Evolutionary conservation across 2,329 filamentous ascomycete species (phyloP), one percentile per base, ranked within the genome.

Genomic region (Cadophora malorum): DNA sequence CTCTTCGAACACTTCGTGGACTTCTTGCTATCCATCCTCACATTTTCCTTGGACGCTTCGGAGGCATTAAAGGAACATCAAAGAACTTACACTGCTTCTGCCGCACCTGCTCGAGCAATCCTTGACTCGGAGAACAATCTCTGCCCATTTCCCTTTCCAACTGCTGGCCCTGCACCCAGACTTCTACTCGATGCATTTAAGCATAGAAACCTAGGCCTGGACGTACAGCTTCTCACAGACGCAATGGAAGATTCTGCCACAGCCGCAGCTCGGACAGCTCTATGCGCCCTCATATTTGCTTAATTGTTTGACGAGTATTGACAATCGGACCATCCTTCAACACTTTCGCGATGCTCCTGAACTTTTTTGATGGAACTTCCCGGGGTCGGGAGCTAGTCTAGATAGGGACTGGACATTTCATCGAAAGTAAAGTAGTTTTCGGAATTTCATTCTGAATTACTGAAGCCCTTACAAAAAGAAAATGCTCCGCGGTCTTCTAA

Each of bases 51-150:
- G 45, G n/a, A 49, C 28, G 1, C 28, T 12, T 12, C 12, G 6
- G 33, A 4, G 38, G 19, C 8, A 12, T 38, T 12, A 4, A 14
- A 21, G 4, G 16, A 25, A 23, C 16, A 5, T 12, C 12, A 16
- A 21, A 28, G 21, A 58, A 74, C 75, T 74, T 66, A 76, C 74
- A 76, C 72, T 71, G 74, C 73, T 66, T 77, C 75, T 62, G 74
- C 75, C 64, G 70, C 72, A 61, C 68, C 73, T 66, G 73, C 70
- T 61, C 72, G 69, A 59, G 71, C 49, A 60, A 66, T 68, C 60
- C 70, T 72, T 49, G 75, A 69, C 59, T 73, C 71, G 19, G 75
- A 78, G 63, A 78, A 77, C 41, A 69, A 71, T 72, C 76, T 75
- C 64, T 71, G 69, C 19, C 69, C 71, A 45, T 45, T 41, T 63